Base-by-base conservation (phyloP, 257 asterid species). In the Paraleonurus japonicus region DNA sequence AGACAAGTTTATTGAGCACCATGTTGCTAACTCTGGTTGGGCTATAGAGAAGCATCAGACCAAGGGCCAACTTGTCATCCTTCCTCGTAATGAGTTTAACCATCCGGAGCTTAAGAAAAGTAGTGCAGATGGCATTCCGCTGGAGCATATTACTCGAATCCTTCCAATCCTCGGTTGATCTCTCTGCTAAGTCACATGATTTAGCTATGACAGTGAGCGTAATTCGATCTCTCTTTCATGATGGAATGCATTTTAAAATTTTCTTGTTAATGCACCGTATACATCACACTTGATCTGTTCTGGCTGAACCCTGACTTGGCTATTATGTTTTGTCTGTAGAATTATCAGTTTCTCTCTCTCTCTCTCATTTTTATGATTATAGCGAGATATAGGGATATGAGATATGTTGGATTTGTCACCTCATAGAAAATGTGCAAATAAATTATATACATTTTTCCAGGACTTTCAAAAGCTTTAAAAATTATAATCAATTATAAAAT, bases 1-100 rank as follows among this genome's bases (percentile, higher is more conserved):
- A 75, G 96, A 92, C 81, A 90, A 87, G 88, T 86, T 92, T 78
- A 71, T 90, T 1, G 95, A 90, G 87, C 87, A 88, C 81, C 90
- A 90, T 7, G 76, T 79, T 16, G 70, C 83, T 2, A 85, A 86
- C 76, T 74, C 84, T 4, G 90, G 90, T 24, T 91, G 97, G 97
- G 70, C 69, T 24, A 68, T 81, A 11, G 96, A 89, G 85, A 91
- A 83, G 83, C 82, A 74, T 60, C 85, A 80, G 50, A 85, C 81
- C 47, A 81, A 78, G 79, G 89, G 85, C 47, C 96, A 81, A 78
- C 76, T 83, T 43, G 80, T 89, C 72, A 69, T 79, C 69, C 81
- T 92, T 67, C 92, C 98, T 15, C 69, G 33, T 32, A 90, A 64
- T 57, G 95, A 90, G 79, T 92, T 90, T 77, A 92, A 90, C 85